A percentile compares a stretch with the other conserved stretches of the same genome.
These are phyloP conservation scores for Fusarium sp. DNA, from an alignment of 2,329 filamentous ascomycete species.

Conservation along the genomic window DNA sequence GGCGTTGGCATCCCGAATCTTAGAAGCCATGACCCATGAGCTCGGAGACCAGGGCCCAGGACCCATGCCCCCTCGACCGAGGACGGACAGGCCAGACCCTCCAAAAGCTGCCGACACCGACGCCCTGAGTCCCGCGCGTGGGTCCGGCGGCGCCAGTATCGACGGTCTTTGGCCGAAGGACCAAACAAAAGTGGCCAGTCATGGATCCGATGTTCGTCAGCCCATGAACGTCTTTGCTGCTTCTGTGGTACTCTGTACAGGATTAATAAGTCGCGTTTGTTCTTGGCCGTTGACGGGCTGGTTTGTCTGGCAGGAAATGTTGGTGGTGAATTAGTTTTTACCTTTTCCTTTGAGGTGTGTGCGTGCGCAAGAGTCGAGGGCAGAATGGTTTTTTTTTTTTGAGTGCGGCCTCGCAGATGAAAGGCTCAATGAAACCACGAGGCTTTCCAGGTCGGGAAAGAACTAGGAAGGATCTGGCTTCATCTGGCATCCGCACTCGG, in stretches of 20 bases:
- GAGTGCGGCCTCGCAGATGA: neutral
- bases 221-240: slow-evolving; percentile 30
- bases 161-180: slow-evolving; percentile 43
- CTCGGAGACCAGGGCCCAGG: slow-evolving; percentile 42
- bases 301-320: neutral
- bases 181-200: slow-evolving; percentile 40
- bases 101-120: slow-evolving; percentile 25
- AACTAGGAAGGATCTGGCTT: slow-evolving; percentile 13
- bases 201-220: slow-evolving; percentile 46
- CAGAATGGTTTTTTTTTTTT: neutral
- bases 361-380: neutral
- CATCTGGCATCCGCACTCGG: slow-evolving; percentile 36
- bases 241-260: slow-evolving; percentile 7
- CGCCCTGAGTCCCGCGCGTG: slow-evolving; percentile 35
- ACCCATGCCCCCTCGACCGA: slow-evolving; percentile 21
- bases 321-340: slow-evolving; percentile 3
- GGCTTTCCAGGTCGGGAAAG: slow-evolving; percentile 18
- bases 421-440: slow-evolving; percentile 6
- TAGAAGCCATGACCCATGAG: slow-evolving; percentile 31
- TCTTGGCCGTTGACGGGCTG: neutral
- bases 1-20: slow-evolving; percentile 9
- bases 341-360: neutral
- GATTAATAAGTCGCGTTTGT: neutral
- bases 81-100: slow-evolving; percentile 31
- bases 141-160: slow-evolving; percentile 33